Evolutionary conservation across 495 filamentous ascomycete genomes (phyloP).

Genomic region (Thermothielavioides terrestris): DNA sequence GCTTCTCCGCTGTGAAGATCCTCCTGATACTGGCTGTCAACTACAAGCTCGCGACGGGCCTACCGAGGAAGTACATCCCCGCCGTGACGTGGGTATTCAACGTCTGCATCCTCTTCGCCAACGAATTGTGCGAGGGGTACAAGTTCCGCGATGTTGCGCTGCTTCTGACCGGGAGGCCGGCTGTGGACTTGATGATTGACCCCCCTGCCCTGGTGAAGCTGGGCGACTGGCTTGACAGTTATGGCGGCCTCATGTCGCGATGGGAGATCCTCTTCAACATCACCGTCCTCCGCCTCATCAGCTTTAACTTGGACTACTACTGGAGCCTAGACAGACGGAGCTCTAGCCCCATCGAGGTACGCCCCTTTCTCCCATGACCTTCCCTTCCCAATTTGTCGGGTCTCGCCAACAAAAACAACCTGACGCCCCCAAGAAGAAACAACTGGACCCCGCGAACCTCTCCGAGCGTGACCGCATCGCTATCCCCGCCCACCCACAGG

Average conservation of each 20-base stretch:
- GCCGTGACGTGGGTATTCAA: constrained; percentile 91
- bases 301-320: constrained; percentile 95
- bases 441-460: constrained; percentile 74
- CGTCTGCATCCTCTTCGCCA: constrained; percentile 74
- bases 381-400: not conserved
- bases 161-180: constrained; percentile 36
- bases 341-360: constrained; percentile 75
- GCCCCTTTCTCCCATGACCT: constrained; percentile 16
- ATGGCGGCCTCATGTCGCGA: constrained; percentile 71
- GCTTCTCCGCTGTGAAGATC: constrained; percentile 76
- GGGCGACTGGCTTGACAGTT: constrained; percentile 60
- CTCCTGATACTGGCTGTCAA: constrained; percentile 72
- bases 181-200: constrained; percentile 23
- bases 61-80: constrained; percentile 62
- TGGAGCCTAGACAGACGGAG: constrained; percentile 69
- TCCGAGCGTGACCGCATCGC: constrained; percentile 80
- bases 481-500: constrained; percentile 57
- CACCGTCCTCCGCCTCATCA: constrained; percentile 85
- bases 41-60: constrained; percentile 60
- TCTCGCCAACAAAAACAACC: too few relatives aligned
- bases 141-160: constrained; percentile 52
- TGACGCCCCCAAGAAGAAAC: constrained; percentile 91
- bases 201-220: constrained; percentile 41
- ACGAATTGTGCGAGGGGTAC: constrained; percentile 78
- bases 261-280: constrained; percentile 98